phyloP scores from a whole-genome alignment of 106 monocot species.

The Dendrobium nobile region DNA sequence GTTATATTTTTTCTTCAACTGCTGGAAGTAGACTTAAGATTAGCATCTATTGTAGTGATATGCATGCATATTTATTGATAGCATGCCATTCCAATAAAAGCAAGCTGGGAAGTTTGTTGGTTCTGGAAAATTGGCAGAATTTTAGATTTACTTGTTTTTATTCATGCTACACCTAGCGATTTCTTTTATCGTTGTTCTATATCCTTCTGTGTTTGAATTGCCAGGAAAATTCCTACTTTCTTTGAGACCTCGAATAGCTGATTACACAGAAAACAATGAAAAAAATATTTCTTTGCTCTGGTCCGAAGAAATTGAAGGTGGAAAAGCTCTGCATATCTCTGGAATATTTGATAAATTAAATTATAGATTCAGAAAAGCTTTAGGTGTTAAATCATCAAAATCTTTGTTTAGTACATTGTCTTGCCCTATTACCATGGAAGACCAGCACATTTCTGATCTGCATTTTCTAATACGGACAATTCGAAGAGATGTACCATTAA shows the following conservation, averaged over 20 bases:
- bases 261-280: conserved; percentile 18
- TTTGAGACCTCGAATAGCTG: conserved; percentile 50
- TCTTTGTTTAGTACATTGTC: conserved; percentile 54
- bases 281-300: conserved; percentile 36
- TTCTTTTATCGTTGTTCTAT: neutral
- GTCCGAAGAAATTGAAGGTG: conserved; percentile 74
- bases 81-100: too few species aligned
- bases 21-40: neutral
- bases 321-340: conserved; percentile 56
- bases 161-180: neutral
- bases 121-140: neutral
- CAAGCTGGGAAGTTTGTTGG: neutral
- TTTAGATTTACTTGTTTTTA: neutral
- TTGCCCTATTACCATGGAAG: conserved; percentile 53
- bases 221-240: conserved; percentile 86
- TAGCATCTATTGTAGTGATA: neutral
- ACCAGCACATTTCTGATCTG: conserved; percentile 29
- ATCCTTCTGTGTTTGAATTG: conserved; percentile 1
- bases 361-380: conserved; percentile 60
- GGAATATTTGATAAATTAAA: conserved; percentile 74
- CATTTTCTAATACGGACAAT: conserved; percentile 64
- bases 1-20: neutral
- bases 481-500: conserved; percentile 73
- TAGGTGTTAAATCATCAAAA: conserved; percentile 52
- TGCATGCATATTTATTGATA: neutral